These are phyloP conservation scores for Paramecium sonneborni DNA, from an alignment of 73 alveolate genomes.

Conservation along the genomic window DNA sequence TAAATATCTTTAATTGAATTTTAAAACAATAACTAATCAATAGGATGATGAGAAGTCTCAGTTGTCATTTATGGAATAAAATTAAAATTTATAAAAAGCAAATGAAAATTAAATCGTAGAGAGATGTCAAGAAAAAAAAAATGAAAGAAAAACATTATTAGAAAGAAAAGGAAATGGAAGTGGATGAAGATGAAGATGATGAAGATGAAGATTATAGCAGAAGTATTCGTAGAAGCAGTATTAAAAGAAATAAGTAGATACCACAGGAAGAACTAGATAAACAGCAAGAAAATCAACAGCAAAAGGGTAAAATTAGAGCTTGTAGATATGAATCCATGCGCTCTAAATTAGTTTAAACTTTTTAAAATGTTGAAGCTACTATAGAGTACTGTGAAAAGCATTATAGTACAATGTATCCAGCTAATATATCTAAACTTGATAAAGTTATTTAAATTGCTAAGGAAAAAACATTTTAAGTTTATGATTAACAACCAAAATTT, in stretches of 20 bases:
- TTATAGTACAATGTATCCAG: conserved; percentile 86
- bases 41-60: conserved; percentile 40
- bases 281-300: neutral
- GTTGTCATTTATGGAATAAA: neutral
- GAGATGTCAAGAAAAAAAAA: no score
- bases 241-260: neutral
- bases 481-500: conserved; percentile 3
- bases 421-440: conserved; percentile 80
- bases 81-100: no score
- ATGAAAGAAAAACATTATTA: no score
- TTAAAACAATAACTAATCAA: neutral
- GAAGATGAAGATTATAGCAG: neutral
- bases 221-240: neutral
- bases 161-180: no score
- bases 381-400: conserved; percentile 90
- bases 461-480: conserved; percentile 67
- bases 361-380: conserved; percentile 79
- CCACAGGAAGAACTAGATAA: neutral
- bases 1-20: conserved; percentile 37
- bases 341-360: conserved; percentile 4
- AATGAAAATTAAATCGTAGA: no score
- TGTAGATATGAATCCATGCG: neutral
- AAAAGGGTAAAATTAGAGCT: neutral
- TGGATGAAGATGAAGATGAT: neutral
- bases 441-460: conserved; percentile 81